These are phyloP conservation scores for Acer saccharum DNA, from an alignment of 345 rosid genomes.

Conservation along the genomic window DNA sequence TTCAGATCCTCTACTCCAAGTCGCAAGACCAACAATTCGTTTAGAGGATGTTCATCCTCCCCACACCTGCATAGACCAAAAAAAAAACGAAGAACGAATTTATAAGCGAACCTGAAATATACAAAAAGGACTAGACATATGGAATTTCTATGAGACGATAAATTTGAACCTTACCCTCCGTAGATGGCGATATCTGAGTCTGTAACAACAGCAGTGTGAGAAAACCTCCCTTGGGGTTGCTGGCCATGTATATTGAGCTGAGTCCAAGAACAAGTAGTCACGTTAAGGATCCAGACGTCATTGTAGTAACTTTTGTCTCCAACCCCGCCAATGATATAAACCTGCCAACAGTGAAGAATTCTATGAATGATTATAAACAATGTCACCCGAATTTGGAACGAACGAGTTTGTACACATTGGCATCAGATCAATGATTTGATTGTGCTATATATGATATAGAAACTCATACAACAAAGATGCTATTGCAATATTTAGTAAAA, in stretches of 20 bases:
- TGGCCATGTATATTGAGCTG: constrained; percentile 54
- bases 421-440: not conserved
- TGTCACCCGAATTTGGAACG: not conserved
- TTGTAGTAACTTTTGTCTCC: constrained; percentile 71
- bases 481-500: too few species aligned
- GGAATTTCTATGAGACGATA: not conserved
- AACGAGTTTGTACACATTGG: too few species aligned
- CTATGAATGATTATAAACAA: not conserved
- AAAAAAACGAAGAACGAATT: not conserved
- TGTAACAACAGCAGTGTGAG: constrained; percentile 63
- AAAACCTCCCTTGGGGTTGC: constrained; percentile 77
- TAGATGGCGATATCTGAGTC: constrained; percentile 50
- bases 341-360: constrained; percentile 34
- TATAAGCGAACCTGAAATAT: not conserved
- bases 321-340: constrained; percentile 69
- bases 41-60: constrained; percentile 75
- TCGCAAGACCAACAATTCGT: constrained; percentile 60
- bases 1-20: constrained; percentile 46
- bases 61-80: constrained; percentile 47
- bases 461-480: not conserved
- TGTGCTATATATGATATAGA: not conserved
- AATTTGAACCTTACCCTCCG: constrained; percentile 53
- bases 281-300: constrained; percentile 70
- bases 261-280: constrained; percentile 45
- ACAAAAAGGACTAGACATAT: not conserved